Percentiles rank a stretch among this genome's conserved stretches.
Conservation (phyloP, 306 rosid genomes). For the Casuarina equisetifolia region DNA sequence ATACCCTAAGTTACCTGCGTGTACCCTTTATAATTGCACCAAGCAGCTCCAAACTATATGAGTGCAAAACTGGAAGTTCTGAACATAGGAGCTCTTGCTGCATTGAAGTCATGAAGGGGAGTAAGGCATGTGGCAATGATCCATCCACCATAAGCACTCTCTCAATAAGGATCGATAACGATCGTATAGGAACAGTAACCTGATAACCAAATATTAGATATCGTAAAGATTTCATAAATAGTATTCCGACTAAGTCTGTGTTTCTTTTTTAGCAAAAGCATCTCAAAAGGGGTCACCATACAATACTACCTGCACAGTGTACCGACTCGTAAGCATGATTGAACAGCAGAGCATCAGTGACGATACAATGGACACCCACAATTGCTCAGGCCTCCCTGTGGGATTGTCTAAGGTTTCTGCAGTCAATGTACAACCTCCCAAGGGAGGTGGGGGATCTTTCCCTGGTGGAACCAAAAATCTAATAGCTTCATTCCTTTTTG, state of each 20-base stretch:
- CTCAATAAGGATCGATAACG: slow-evolving; percentile 57
- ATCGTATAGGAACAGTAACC: slow-evolving; percentile 71
- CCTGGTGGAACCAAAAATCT: slow-evolving; percentile 60
- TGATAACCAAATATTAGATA: slow-evolving; percentile 28
- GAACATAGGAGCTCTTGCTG: slow-evolving; percentile 83
- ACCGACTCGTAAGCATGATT: slow-evolving; percentile 66
- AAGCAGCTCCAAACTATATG: slow-evolving; percentile 66
- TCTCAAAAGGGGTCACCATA: slow-evolving; percentile 6
- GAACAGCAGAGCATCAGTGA: slow-evolving; percentile 69
- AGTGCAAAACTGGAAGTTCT: slow-evolving; percentile 83
- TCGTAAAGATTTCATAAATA: slow-evolving; percentile 1
- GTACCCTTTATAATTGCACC: slow-evolving; percentile 56
- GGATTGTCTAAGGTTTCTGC: slow-evolving; percentile 41
- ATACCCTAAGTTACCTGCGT: slow-evolving; percentile 53
- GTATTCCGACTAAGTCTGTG: background rate
- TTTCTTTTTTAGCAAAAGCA: slow-evolving; percentile 6
- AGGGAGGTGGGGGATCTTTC: slow-evolving; percentile 58
- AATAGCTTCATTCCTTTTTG: slow-evolving; percentile 37
- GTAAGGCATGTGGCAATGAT: slow-evolving; percentile 56
- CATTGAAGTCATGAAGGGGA: slow-evolving; percentile 65
- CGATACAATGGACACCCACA: slow-evolving; percentile 46
- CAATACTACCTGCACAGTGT: slow-evolving; percentile 68
- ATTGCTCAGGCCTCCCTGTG: slow-evolving; percentile 46
- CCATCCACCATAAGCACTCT: slow-evolving; percentile 82
- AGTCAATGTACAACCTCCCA: slow-evolving; percentile 48